phyloP scores from a whole-genome alignment of 1,284 basidiomycete genomes.

The Heterobasidion occidentale region DNA sequence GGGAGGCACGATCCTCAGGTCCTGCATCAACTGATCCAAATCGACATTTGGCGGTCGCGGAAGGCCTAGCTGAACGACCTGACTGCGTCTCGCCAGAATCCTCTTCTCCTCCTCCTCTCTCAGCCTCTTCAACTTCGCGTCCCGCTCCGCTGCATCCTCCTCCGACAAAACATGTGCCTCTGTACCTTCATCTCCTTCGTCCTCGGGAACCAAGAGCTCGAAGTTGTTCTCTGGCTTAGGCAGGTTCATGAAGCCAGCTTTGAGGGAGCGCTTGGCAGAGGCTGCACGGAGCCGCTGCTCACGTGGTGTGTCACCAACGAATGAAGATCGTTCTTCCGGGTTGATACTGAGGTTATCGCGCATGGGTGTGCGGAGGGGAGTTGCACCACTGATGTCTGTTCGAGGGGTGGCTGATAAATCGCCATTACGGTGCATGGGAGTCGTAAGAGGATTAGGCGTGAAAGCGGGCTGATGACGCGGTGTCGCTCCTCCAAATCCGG shows the following conservation, averaged over 20 bases:
- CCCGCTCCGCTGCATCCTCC: constrained; percentile 91
- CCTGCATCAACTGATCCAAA: constrained; percentile 51
- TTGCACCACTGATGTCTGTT: constrained; percentile 36
- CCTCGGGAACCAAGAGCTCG: constrained; percentile 87
- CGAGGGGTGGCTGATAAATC: constrained; percentile 62
- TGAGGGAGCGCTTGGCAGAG: constrained; percentile 66
- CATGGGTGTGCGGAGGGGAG: constrained; percentile 85
- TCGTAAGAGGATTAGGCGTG: constrained; percentile 94
- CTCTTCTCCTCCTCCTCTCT: constrained; percentile 75
- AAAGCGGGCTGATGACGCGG: constrained; percentile 84
- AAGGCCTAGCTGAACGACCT: constrained; percentile 75
- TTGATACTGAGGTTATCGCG: constrained; percentile 92
- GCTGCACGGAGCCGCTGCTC: constrained; percentile 59
- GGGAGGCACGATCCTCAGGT: constrained; percentile 42
- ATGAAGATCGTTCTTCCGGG: constrained; percentile 46
- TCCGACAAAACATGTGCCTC: constrained; percentile 40
- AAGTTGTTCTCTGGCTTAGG: constrained; percentile 98
- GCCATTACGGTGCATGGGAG: constrained; percentile 53
- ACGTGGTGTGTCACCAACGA: constrained; percentile 63
- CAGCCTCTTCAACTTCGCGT: constrained; percentile 65
- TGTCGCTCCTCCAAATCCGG: constrained; percentile 88
- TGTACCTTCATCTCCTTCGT: constrained; percentile 60
- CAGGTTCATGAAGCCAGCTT: constrained; percentile 76
- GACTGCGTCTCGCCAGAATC: constrained; percentile 74
- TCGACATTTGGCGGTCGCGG: constrained; percentile 88